Evolutionary conservation across 768 basidiomycete species (phyloP), one percentile per base, ranked within the genome.

Genomic region (Leucogyrophana mollusca): DNA sequence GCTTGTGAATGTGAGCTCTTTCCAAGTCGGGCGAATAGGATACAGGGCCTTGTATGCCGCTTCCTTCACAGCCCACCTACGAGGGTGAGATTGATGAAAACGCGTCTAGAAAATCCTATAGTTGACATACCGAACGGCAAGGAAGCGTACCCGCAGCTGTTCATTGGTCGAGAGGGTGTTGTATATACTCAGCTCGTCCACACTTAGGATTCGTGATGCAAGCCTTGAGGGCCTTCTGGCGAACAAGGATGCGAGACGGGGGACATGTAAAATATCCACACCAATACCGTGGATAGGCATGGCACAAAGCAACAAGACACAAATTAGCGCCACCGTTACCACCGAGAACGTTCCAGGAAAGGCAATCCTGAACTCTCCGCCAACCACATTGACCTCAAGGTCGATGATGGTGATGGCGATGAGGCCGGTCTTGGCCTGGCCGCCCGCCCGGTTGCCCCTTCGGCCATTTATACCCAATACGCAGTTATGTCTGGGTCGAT

Each of bases 21-120:
- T 87, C 91, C 90, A 93, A 6, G 77, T 79, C 14, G 87, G 80
- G 24, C 57, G 69, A 34, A 76, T 58, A 0, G 90, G 90, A 59
- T 80, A 90, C 48, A 91, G 58, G 0, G 90, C 91, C 59, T 94
- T 94, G 70, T 92, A 94, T 0, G 83, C 82, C 0, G 91, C 87
- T 64, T 94, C 91, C 55, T 94, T 94, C 16, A 87, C 77, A 24
- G 80, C 73, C 88, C 89, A 94, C 13, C 90, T 93, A 54, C 3
- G 21, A 16, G 27, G 13, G 27, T 30, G 7, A 30, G 13, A 30
- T 32, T 10, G 23, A 33, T n/a, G n/a, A 16, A 16, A 37, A 4
- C 24, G 40, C 21, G 23, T 9, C 23, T 11, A 42, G 27, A 40
- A 37, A n/a, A 37, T 16, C 9, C 7, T 21, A 6, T 18, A 50